These are phyloP conservation scores for Crithidia acanthocephali DNA, from an alignment of 208 protist genomes.

Conservation along the genomic window DNA sequence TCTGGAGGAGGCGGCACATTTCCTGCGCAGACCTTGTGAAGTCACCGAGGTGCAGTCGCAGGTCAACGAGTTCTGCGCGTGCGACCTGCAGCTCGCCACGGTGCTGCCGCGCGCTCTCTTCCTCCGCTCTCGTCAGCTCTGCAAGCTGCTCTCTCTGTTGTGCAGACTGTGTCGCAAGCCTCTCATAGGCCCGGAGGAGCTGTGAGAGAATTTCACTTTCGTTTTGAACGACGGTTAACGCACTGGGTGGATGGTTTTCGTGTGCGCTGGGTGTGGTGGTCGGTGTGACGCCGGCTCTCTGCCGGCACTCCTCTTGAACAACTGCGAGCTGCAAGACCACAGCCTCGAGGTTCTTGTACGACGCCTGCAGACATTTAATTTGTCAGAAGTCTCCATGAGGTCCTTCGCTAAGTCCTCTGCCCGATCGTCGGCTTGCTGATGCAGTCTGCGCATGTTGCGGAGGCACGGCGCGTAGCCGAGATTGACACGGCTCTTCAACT, in stretches of 20 bases:
- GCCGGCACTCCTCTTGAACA: conserved; percentile 8
- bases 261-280: not conserved
- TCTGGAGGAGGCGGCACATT: not conserved
- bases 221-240: not conserved
- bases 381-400: not conserved
- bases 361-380: not conserved
- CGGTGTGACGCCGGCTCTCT: not conserved
- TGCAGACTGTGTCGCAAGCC: not conserved
- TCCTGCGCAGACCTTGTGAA: not conserved
- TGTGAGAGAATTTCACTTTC: conserved; percentile 3
- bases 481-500: not conserved
- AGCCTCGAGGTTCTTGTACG: not conserved
- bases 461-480: not conserved
- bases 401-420: not conserved
- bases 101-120: not conserved
- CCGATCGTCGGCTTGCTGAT: not conserved
- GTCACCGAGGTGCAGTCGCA: not conserved
- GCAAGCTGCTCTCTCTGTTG: not conserved
- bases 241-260: not conserved
- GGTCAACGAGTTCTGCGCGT: not conserved
- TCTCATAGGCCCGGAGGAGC: not conserved
- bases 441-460: not conserved
- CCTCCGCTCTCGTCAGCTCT: not conserved
- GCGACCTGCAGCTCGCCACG: not conserved
- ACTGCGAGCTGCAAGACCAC: not conserved